Evolutionary conservation across 441 rosid genomes (phyloP).

Genomic region (Arabidopsis lyrata): DNA sequence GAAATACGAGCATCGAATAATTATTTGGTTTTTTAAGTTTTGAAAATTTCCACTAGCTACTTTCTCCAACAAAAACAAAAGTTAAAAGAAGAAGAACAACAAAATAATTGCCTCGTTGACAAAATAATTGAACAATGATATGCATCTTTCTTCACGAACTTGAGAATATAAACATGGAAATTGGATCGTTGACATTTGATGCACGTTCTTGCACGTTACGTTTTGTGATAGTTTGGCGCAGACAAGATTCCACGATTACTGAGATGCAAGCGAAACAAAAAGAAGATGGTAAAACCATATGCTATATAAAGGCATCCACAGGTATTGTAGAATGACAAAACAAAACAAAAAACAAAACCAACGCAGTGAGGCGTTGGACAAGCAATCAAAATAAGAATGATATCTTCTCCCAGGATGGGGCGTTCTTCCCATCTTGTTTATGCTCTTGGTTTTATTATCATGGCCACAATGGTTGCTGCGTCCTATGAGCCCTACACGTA

Average conservation of each 20-base stretch:
- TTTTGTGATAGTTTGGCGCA: slow-evolving; percentile 23
- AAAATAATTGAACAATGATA: slow-evolving; percentile 39
- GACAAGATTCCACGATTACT: slow-evolving; percentile 25
- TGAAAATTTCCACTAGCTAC: not conserved
- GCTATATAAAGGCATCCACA: slow-evolving; percentile 29
- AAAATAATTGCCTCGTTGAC: slow-evolving; percentile 25
- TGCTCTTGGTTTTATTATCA: slow-evolving; percentile 30
- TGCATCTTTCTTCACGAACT: slow-evolving; percentile 32
- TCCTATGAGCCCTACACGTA: slow-evolving; percentile 18
- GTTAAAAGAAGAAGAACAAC: not conserved
- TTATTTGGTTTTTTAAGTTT: slow-evolving; percentile 4
- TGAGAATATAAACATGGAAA: slow-evolving; percentile 6
- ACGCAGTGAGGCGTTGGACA: slow-evolving; percentile 23
- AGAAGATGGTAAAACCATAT: not conserved
- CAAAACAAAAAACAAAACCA: slow-evolving; percentile 22
- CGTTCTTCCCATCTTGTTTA: slow-evolving; percentile 37
- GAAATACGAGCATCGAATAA: slow-evolving; percentile 1
- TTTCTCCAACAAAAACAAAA: not conserved
- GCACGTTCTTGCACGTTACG: slow-evolving; percentile 40
- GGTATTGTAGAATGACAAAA: slow-evolving; percentile 20
- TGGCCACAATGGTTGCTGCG: slow-evolving; percentile 35
- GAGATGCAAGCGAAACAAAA: slow-evolving; percentile 5
- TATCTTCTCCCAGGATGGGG: slow-evolving; percentile 40
- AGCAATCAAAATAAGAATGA: slow-evolving; percentile 30
- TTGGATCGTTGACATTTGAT: slow-evolving; percentile 36